phyloP scores from a whole-genome alignment of 306 rosid genomes.

The Sindora glabra region DNA sequence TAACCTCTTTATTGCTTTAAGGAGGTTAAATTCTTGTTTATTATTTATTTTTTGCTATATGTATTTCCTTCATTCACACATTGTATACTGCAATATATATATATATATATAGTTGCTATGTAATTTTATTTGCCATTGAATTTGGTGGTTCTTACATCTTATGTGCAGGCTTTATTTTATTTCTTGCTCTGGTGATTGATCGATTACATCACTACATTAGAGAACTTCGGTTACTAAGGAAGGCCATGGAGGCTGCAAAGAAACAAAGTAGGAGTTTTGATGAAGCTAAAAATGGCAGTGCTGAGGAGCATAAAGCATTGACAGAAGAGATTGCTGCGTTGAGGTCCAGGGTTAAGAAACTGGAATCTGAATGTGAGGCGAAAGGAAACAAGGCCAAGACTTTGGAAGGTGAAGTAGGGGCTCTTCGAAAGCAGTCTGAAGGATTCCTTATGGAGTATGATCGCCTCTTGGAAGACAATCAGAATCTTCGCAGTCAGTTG shows the following conservation, averaged over 20 bases:
- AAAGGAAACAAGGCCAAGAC: constrained; percentile 42
- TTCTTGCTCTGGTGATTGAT: constrained; percentile 81
- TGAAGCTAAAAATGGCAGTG: constrained; percentile 43
- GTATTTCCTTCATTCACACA: background rate
- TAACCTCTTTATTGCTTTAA: background rate
- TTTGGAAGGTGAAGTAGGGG: constrained; percentile 60
- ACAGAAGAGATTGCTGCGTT: constrained; percentile 45
- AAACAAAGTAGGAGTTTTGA: constrained; percentile 70
- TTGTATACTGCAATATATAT: background rate
- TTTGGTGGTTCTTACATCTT: background rate
- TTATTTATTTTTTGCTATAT: background rate
- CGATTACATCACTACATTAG: constrained; percentile 86
- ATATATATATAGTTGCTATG: background rate
- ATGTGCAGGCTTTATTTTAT: constrained; percentile 69
- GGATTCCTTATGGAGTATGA: constrained; percentile 82
- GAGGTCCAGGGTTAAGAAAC: constrained; percentile 39
- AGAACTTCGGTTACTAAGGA: constrained; percentile 79
- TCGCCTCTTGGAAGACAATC: constrained; percentile 76
- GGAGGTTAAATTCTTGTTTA: background rate
- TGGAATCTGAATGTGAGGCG: constrained; percentile 57
- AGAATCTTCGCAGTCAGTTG: constrained; percentile 67
- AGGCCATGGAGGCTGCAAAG: constrained; percentile 86
- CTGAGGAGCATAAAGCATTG: constrained; percentile 50
- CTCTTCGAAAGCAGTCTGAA: constrained; percentile 81
- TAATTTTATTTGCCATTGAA: too few relatives aligned